Conservation (phyloP, 768 basidiomycete genomes). For the Dacryopinax spathularia region DNA sequence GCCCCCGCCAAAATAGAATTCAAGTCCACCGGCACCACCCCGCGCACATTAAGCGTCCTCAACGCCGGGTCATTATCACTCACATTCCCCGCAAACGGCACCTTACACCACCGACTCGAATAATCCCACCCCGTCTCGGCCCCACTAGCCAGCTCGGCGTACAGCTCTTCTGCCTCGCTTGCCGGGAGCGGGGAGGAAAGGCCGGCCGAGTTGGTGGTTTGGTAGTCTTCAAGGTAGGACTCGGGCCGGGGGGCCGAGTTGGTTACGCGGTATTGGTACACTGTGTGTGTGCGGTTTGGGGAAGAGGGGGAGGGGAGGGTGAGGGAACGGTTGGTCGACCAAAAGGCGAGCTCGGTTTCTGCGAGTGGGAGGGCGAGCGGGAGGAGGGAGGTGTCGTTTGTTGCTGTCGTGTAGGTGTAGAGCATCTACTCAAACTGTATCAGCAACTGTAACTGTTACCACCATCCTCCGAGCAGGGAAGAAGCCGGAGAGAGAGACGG, state of each 20-base stretch:
- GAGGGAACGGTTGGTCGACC: conserved; percentile 57
- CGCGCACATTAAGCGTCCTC: conserved; percentile 54
- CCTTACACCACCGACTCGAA: conserved; percentile 29
- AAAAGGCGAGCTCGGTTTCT: conserved; percentile 78
- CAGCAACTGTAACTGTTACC: too few relatives aligned
- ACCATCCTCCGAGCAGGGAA: conserved; percentile 8
- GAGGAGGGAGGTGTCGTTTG: conserved; percentile 62
- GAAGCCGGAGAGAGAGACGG: not conserved
- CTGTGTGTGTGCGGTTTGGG: conserved; percentile 39
- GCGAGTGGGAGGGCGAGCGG: conserved; percentile 68
- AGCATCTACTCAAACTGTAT: conserved; percentile 80
- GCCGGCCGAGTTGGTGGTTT: conserved; percentile 47
- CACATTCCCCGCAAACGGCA: conserved; percentile 29
- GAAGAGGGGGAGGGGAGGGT: conserved; percentile 58
- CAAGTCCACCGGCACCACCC: conserved; percentile 57
- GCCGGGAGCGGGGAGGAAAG: conserved; percentile 44
- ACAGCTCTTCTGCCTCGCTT: conserved; percentile 46
- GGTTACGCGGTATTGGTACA: conserved; percentile 62
- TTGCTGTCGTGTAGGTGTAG: conserved; percentile 58
- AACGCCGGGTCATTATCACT: conserved; percentile 42
- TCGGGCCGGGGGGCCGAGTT: conserved; percentile 85
- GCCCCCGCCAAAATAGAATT: conserved; percentile 77
- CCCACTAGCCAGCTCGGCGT: conserved; percentile 74
- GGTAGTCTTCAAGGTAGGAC: conserved; percentile 47
- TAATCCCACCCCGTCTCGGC: conserved; percentile 61